Evolutionary conservation across 129 eudicot genomes (phyloP), one percentile per base, ranked within the genome.

Genomic region (Helianthus tuberosus): DNA sequence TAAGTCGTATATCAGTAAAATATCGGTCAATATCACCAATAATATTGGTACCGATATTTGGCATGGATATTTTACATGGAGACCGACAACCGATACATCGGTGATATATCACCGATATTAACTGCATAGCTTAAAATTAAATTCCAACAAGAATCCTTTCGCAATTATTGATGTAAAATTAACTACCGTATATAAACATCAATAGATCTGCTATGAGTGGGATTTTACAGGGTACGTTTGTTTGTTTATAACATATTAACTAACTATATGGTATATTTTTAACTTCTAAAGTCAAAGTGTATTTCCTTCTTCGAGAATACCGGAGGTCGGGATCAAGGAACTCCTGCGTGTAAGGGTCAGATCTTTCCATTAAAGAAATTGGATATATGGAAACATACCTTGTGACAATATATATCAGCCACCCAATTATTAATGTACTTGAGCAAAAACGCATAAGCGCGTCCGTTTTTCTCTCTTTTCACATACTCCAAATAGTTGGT

Each of bases 401-500:
- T 94, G 87, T 94, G 96, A 66, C 98, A 94, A 29, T 94, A 94
- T 61, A 94, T 94, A 77, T 85, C 69, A 73, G 80, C 95, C 61
- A 94, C 98, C 98, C 98, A 94, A 61, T 80, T 85, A 84, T 94
- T 94, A 47, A 94, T 78, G 75, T 83, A 84, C 53, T 90, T 83
- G 70, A 94, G 85, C 48, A 94, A 46, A 82, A 88, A 81, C 20
- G 98, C 98, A 49, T 84, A 84, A 2, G 87, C 38, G 3, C 83
- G 83, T 52, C 91, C 91, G 62, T 94, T 90, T 85, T 86, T 90
- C 75, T 94, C 98, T 81, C 98, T 87, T 83, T 83, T 88, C 65
- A 94, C 98, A 65, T 90, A 90, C 63, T 88, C 98, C 72, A 90
- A 48, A 69, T 94, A 94, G 77, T 94, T 94, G 5, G 98, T 94